These are phyloP conservation scores for Penicillium sp. DNA, from an alignment of 2,329 filamentous ascomycete species.

Conservation along the genomic window DNA sequence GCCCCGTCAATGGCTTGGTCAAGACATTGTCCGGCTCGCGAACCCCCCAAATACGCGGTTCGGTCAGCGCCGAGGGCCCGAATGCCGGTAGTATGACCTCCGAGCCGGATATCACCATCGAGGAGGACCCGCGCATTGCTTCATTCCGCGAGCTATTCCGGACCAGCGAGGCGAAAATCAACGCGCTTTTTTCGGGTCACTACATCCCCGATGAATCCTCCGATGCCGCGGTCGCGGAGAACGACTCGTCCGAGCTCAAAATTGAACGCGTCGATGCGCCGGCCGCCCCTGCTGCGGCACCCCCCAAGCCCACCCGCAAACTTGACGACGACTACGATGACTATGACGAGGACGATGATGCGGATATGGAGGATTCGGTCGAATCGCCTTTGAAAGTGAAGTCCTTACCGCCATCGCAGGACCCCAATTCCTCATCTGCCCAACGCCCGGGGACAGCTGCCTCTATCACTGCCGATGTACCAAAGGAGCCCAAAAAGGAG, in stretches of 20 bases:
- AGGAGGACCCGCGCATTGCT: slow-evolving; percentile 68
- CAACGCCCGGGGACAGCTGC: slow-evolving; percentile 66
- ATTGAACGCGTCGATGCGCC: slow-evolving; percentile 52
- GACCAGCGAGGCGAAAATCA: slow-evolving; percentile 74
- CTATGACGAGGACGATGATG: slow-evolving; percentile 62
- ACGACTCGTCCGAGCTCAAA: slow-evolving; percentile 33
- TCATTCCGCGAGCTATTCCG: slow-evolving; percentile 77
- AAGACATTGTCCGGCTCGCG: slow-evolving; percentile 45
- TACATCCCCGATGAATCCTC: slow-evolving; percentile 31
- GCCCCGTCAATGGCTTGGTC: slow-evolving; percentile 45
- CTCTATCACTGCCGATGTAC: slow-evolving; percentile 61
- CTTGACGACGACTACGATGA: slow-evolving; percentile 77
- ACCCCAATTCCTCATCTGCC: slow-evolving; percentile 63
- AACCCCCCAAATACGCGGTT: slow-evolving; percentile 46
- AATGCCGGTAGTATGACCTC: slow-evolving; percentile 50
- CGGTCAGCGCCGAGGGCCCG: slow-evolving; percentile 46
- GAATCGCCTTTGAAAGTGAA: slow-evolving; percentile 56
- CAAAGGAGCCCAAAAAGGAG: slow-evolving; percentile 59
- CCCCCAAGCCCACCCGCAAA: slow-evolving; percentile 66
- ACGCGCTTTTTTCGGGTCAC: slow-evolving; percentile 66
- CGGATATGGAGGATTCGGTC: slow-evolving; percentile 51
- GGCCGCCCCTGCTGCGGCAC: slow-evolving; percentile 43
- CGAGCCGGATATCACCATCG: slow-evolving; percentile 59
- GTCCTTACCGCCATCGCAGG: slow-evolving; percentile 53
- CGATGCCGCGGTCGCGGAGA: slow-evolving; percentile 52